Base-by-base conservation (phyloP, 371 early-diverging fungal genomes). In the Smittium culicis region DNA sequence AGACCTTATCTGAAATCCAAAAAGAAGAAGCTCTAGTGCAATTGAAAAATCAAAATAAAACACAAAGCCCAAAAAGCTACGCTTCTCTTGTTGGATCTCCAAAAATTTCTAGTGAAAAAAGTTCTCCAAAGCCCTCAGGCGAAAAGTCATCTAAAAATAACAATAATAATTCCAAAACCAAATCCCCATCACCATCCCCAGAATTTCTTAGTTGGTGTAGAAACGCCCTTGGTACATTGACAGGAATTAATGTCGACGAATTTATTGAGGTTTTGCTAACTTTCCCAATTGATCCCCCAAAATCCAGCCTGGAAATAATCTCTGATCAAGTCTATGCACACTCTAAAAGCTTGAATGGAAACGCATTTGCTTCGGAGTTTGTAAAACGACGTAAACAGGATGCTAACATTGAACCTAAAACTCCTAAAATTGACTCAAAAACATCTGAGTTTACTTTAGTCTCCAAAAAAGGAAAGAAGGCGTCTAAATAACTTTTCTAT, bases 171-270 rank as follows among this genome's bases (percentile, higher is more conserved):
- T n/a, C n/a, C 20, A 8, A 45, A 45, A 20, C 14, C 20, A 57
- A 54, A 24, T 14, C 61, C 3, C 54, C 31, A 25, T 72, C 76
- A 16, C 86, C 91, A 1, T 86, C 87, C 25, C 84, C 86, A 58
- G 87, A 86, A 24, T 91, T 91, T 74, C 70, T 85, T 66, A 81
- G 82, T 56, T 91, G 91, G 90, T 88, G 88, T 69, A 78, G 83
- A 63, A 75, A 82, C 57, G 79, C 85, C 1, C 74, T 90, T 45
- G 82, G 83, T 71, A 85, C 80, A 33, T 76, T 91, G 33, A 85
- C 82, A 34, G 85, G 84, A 35, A 84, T 86, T n/a, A 83, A 87
- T 71, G 73, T 78, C 29, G 86, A 87, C 64, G 89, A 91, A 65
- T 87, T 89, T 66, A 79, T 91, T 58, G 80, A 86, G 69, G 85